Evolutionary conservation across 1,139 yeast genomes (phyloP), one percentile per base, ranked within the genome.

Genomic region (Petasospora rhodanensis): DNA sequence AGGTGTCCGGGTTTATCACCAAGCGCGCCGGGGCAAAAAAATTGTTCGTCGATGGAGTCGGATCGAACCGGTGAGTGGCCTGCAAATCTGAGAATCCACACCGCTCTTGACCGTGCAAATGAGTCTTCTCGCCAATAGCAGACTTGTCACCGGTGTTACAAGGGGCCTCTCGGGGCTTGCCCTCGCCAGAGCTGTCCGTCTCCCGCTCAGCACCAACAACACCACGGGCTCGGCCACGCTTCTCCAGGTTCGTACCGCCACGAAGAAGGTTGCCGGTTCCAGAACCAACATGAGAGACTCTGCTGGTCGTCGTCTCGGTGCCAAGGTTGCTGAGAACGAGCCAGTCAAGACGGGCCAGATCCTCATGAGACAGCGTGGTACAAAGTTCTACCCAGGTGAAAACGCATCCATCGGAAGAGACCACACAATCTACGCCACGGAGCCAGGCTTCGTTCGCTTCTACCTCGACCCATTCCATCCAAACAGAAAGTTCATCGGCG

Each of bases 391-490:
- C 53, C 97, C 98, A 0, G 99, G 99, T 27, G 95, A 84, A 47
- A 89, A 91, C 49, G 80, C 77, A 16, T 85, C 83, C 14, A 83
- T 91, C 44, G 98, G 99, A 45, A 79, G 76, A 48, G 98, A 91
- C 58, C 97, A 89, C 57, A 91, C 98, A 3, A 74, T 91, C 23
- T 87, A 70, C 61, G 96, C 98, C 3, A 56, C 70, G 28, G 97
- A 91, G 54, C 96, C 96, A 2, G 98, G 98, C 16, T 87, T 68
- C 57, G 96, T 91, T 30, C 74, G 94, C 46, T 91, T 76, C 62
- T 91, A 91, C 59, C 66, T 78, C 45, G 96, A 91, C 63, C 98
- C 98, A n/a, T 89, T 89, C 69, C 98, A 91, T 55, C 96, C 97
- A 26, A 75, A 78, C 55, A 76, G 97, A 58, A 82, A 81, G 56